These are phyloP conservation scores for Xylariaceae sp. DNA, from an alignment of 2,329 filamentous ascomycete species.

Conservation along the genomic window DNA sequence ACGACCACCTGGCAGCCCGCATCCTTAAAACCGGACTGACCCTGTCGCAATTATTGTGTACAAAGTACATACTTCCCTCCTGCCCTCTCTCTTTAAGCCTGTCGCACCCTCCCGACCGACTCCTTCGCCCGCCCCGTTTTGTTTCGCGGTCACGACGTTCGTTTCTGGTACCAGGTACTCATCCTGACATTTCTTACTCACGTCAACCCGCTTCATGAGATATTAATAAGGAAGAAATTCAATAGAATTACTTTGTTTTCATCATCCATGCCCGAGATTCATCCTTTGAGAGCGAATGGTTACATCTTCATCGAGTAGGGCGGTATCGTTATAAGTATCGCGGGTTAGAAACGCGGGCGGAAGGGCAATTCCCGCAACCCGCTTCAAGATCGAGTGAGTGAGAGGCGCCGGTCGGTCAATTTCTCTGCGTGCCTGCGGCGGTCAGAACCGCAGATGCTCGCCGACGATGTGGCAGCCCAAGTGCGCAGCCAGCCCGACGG, in stretches of 20 bases:
- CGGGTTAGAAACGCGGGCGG: neutral
- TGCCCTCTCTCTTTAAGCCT: no score
- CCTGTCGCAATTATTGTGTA: no score
- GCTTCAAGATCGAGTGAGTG: neutral
- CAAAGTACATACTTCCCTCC: no score
- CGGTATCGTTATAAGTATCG: neutral
- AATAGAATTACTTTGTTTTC: neutral
- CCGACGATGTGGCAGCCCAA: slow-evolving; percentile 30
- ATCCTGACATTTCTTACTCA: neutral
- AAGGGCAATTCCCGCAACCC: neutral
- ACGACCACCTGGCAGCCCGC: no score
- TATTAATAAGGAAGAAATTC: neutral
- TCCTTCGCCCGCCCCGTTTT: no score
- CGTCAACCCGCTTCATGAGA: neutral
- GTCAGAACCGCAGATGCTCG: slow-evolving; percentile 23
- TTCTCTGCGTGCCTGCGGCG: neutral
- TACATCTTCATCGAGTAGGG: neutral
- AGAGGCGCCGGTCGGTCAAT: no score
- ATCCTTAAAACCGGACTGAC: no score
- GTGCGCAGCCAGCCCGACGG: slow-evolving; percentile 22
- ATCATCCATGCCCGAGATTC: neutral
- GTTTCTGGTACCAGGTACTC: no score
- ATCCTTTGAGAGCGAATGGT: neutral
- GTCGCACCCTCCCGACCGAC: no score
- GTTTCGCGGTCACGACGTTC: no score